Conservation (phyloP, 2,329 filamentous ascomycete species). For the Acrodontium crateriforme region DNA sequence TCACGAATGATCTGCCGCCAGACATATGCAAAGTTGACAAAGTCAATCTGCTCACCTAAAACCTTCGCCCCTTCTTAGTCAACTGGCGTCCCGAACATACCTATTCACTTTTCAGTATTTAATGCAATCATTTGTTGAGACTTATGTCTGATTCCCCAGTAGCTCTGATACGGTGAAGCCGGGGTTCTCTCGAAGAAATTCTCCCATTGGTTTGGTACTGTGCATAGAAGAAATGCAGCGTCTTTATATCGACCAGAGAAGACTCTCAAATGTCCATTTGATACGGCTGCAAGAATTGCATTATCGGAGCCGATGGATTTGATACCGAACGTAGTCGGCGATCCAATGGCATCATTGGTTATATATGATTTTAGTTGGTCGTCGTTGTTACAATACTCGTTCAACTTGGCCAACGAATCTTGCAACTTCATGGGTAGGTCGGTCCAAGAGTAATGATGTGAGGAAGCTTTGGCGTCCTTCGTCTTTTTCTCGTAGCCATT, state of each 20-base stretch:
- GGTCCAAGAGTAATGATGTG: conserved; percentile 19
- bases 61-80: conserved; percentile 36
- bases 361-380: conserved; percentile 20
- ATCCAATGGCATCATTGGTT: conserved; percentile 17
- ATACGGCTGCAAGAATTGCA: conserved; percentile 17
- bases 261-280: conserved; percentile 16
- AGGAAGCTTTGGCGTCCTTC: too few species aligned
- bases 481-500: too few species aligned
- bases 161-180: conserved; percentile 31
- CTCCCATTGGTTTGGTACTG: conserved; percentile 33
- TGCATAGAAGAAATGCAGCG: conserved; percentile 26
- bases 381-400: conserved; percentile 15
- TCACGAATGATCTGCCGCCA: conserved; percentile 36
- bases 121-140: conserved; percentile 2
- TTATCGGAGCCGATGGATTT: conserved; percentile 17
- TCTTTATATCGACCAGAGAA: conserved; percentile 11
- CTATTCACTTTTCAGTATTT: conserved; percentile 7
- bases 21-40: conserved; percentile 32
- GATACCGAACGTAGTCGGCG: conserved; percentile 20
- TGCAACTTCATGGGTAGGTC: conserved; percentile 16
- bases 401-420: conserved; percentile 14
- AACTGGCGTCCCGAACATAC: conserved; percentile 31
- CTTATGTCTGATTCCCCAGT: conserved; percentile 24
- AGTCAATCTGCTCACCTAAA: conserved; percentile 32
- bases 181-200: conserved; percentile 32